Percentiles rank a stretch among this genome's conserved stretches.
Evolutionary conservation across 345 rosid species (phyloP).

Genomic region (Pistacia integerrima): DNA sequence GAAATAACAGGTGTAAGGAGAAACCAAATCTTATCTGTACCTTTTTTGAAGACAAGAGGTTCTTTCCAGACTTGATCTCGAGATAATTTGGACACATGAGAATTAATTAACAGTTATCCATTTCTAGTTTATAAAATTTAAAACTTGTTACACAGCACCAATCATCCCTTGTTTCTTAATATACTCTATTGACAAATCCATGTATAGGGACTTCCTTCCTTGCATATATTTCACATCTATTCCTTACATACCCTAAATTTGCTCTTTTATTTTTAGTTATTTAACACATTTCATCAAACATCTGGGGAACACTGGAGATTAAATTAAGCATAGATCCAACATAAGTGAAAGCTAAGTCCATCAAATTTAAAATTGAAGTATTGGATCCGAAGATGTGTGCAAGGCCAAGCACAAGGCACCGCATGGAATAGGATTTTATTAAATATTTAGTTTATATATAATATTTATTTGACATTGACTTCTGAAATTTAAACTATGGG

Average conservation of each 20-base stretch:
- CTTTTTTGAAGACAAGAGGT: not conserved
- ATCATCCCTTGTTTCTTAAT: slow-evolving; percentile 70
- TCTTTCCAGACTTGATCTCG: not conserved
- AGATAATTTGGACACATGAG: not conserved
- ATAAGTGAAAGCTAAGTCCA: not conserved
- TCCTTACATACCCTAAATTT: slow-evolving; percentile 13
- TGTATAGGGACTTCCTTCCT: too few species aligned
- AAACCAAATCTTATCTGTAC: not conserved
- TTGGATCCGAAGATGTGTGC: not conserved
- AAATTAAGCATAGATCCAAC: not conserved
- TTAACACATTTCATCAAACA: not conserved
- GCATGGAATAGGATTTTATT: not conserved
- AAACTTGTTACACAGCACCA: slow-evolving; percentile 56
- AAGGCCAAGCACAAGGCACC: not conserved
- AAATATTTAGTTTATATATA: not conserved
- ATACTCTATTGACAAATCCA: slow-evolving; percentile 52
- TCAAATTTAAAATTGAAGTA: not conserved
- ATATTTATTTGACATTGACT: not conserved
- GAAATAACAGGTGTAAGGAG: too few species aligned
- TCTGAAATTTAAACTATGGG: not conserved
- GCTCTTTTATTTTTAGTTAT: too few species aligned
- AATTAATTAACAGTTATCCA: slow-evolving; percentile 24
- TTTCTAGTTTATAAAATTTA: not conserved
- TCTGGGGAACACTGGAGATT: not conserved
- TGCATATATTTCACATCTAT: not conserved